phyloP scores from a whole-genome alignment of 192 early-diverging fungal species.

The Podila epicladia region DNA sequence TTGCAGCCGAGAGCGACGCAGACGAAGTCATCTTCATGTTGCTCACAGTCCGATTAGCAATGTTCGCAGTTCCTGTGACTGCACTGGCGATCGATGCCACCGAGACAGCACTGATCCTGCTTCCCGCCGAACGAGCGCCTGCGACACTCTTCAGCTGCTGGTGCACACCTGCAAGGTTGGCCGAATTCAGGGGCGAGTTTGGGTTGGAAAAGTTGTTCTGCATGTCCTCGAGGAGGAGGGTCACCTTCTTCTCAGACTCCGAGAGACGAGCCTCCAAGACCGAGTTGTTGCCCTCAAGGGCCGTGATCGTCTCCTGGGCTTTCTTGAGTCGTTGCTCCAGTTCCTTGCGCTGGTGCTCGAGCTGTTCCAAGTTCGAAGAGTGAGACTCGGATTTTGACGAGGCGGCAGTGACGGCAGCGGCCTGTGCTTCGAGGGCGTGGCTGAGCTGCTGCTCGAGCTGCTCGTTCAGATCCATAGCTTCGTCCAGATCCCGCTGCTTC shows the following conservation, averaged over 20 bases:
- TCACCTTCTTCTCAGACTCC: constrained; percentile 45
- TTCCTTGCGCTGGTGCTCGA: constrained; percentile 30
- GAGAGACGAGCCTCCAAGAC: constrained; percentile 23
- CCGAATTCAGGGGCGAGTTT: constrained; percentile 37
- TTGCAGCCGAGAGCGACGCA: background rate
- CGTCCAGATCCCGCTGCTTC: constrained; percentile 29
- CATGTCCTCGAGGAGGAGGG: constrained; percentile 35
- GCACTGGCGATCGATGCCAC: background rate
- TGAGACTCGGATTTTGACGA: background rate
- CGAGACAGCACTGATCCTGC: background rate
- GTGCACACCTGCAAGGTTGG: constrained; percentile 23
- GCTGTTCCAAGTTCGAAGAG: background rate
- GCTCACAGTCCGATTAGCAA: background rate
- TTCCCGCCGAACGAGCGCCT: background rate
- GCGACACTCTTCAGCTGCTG: constrained; percentile 24
- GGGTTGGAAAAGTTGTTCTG: constrained; percentile 31
- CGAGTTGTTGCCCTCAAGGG: constrained; percentile 33
- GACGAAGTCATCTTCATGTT: background rate
- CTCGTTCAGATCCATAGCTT: constrained; percentile 31
- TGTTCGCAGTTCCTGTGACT: background rate
- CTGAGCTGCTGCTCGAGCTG: constrained; percentile 40
- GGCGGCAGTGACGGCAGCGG: constrained; percentile 12
- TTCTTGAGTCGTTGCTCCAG: constrained; percentile 30
- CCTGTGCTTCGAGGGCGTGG: constrained; percentile 22
- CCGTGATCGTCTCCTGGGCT: constrained; percentile 18